Percentiles rank a stretch among this genome's conserved stretches.
Conservation (phyloP, 2,329 filamentous ascomycete species). For the Monosporascus ibericus region DNA sequence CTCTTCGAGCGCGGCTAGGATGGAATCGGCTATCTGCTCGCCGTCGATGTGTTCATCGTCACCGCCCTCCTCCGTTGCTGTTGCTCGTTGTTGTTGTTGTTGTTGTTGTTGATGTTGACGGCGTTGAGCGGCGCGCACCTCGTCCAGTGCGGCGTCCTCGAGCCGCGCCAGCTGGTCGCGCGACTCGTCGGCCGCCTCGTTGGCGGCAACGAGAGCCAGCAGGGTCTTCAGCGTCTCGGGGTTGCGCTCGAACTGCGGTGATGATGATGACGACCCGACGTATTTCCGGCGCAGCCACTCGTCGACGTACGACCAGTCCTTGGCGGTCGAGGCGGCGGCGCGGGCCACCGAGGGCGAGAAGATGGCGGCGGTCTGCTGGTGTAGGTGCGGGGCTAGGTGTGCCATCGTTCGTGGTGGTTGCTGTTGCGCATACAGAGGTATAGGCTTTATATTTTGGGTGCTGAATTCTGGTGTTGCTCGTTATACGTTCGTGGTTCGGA, state of each 20-base stretch:
- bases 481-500: too few species aligned
- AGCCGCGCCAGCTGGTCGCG: constrained; percentile 49
- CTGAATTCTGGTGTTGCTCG: too few species aligned
- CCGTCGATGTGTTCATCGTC: constrained; percentile 10
- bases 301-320: constrained; percentile 88
- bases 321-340: constrained; percentile 72
- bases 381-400: constrained; percentile 20
- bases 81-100: background rate
- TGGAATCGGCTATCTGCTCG: constrained; percentile 25
- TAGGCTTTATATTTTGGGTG: constrained; percentile 2
- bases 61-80: background rate
- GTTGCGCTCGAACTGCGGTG: constrained; percentile 80
- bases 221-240: constrained; percentile 72
- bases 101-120: constrained; percentile 27
- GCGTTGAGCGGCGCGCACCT: constrained; percentile 31
- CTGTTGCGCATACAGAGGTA: background rate
- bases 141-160: constrained; percentile 53
- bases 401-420: constrained; percentile 19
- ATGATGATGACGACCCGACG: constrained; percentile 8
- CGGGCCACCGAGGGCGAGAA: constrained; percentile 65
- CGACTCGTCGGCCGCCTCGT: constrained; percentile 73
- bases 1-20: constrained; percentile 49
- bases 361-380: constrained; percentile 40
- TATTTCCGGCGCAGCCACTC: constrained; percentile 70
- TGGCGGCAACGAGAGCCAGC: constrained; percentile 65